Evolutionary conservation across 306 rosid genomes (phyloP), one percentile per base, ranked within the genome.

Genomic region (Castanea sativa): DNA sequence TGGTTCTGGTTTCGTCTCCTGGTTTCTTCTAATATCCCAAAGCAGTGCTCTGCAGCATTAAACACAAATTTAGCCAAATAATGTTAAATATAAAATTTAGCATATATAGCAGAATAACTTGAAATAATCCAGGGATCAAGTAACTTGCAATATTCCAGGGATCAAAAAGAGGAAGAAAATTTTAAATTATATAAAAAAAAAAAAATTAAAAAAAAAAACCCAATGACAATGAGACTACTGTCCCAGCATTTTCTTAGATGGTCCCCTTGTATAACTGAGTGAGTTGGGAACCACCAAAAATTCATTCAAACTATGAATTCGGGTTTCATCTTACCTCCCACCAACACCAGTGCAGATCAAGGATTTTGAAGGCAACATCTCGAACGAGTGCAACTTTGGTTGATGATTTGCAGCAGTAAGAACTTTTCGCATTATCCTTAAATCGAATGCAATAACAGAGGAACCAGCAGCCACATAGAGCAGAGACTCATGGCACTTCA

Each of bases 21-120:
- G 90, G 88, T 83, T 89, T 80, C 84, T 90, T 84, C 98, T 88
- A n/a, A 92, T 72, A 86, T 94, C 98, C 86, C 93, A 94, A 19
- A 94, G 93, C 93, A 88, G 80, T 45, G 94, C 98, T 64, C 97
- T 92, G 97, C 86, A 84, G 58, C 45, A 7, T 38, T 38, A 38
- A 38, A 38, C 45, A 38, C 11, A 38, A 1, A 2, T 38, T 38
- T 38, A 38, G 45, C 45, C 3, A 38, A 38, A 38, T 81, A 49
- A 12, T 49, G 16, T 49, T 49, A 49, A 49, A 49, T 12, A 49
- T 49, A 12, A 10, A 11, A 2, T 49, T 49, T 2, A 49, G 53
- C 53, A 49, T 49, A 2, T 49, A 49, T 49, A 45, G 15, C 12
- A 10, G 53, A 49, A 13, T 49, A 49, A 12, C 53, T 49, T 13